Percentiles rank a stretch among this genome's conserved stretches.
These are phyloP conservation scores for Hawksworthiomyces lignivorus DNA, from an alignment of 2,329 filamentous ascomycete species.

Conservation along the genomic window DNA sequence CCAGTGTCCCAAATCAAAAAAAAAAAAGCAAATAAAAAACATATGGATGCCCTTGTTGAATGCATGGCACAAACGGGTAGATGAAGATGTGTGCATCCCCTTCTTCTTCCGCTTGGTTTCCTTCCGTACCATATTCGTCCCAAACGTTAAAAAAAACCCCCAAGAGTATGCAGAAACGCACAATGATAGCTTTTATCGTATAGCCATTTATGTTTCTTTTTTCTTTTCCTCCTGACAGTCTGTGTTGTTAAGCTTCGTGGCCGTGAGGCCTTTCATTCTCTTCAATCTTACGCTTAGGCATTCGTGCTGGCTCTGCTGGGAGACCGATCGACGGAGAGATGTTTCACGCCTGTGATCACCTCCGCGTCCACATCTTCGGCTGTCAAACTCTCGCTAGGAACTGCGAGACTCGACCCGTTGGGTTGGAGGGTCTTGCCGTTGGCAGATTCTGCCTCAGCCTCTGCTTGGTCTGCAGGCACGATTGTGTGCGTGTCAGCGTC, in stretches of 20 bases:
- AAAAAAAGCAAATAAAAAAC: background rate
- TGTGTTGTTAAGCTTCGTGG: too few species aligned
- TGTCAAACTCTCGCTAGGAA: constrained; percentile 16
- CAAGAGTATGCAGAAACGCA: too few species aligned
- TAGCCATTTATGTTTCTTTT: too few species aligned
- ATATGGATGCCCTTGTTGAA: background rate
- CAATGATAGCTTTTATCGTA: too few species aligned
- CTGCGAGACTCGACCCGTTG: constrained; percentile 11
- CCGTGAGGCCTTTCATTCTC: too few species aligned
- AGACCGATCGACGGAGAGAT: constrained; percentile 38
- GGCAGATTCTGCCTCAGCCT: background rate
- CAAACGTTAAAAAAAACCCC: background rate
- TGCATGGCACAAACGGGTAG: too few species aligned
- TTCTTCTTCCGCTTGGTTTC: constrained; percentile 4
- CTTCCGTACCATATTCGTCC: background rate
- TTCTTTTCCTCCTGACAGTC: too few species aligned
- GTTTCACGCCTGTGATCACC: constrained; percentile 51
- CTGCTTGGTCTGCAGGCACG: background rate
- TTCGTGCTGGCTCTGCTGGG: too few species aligned
- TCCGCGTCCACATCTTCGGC: constrained; percentile 46
- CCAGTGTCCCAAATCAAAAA: too few species aligned
- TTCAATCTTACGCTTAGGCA: too few species aligned
- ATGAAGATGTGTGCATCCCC: too few species aligned
- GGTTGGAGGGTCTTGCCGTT: constrained; percentile 10
- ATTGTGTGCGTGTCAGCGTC: too few species aligned